These are phyloP conservation scores for Flaveria ramosissima DNA, from an alignment of 129 eudicot genomes.

Conservation along the genomic window DNA sequence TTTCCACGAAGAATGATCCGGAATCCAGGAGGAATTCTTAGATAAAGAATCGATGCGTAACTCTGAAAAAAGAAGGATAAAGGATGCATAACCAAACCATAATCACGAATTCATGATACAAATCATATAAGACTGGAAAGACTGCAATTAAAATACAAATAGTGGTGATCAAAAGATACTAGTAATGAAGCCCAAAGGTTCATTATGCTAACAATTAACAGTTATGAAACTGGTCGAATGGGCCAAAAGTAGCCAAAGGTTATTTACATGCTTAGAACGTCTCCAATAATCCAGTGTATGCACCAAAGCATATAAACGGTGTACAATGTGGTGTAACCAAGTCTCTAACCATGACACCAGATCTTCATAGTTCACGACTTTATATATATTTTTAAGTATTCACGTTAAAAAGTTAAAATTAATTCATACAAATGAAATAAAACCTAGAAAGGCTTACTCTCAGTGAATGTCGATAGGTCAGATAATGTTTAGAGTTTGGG, in stretches of 20 bases:
- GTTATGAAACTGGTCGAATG: neutral
- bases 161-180: neutral
- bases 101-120: neutral
- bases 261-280: too few relatives aligned
- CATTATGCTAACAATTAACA: neutral
- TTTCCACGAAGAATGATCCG: slow-evolving; percentile 92
- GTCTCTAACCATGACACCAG: too few relatives aligned
- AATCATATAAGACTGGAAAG: slow-evolving; percentile 5
- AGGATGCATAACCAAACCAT: slow-evolving; percentile 3
- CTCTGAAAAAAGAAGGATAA: slow-evolving; percentile 48
- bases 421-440: too few relatives aligned
- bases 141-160: neutral
- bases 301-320: too few relatives aligned
- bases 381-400: too few relatives aligned
- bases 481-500: slow-evolving; percentile 87
- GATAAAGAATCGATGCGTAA: slow-evolving; percentile 90
- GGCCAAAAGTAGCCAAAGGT: too few relatives aligned
- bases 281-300: too few relatives aligned
- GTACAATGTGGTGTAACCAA: too few relatives aligned
- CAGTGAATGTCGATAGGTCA: slow-evolving; percentile 89
- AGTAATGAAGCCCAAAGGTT: neutral
- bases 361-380: too few relatives aligned
- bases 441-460: slow-evolving; percentile 53
- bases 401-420: too few relatives aligned
- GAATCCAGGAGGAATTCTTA: slow-evolving; percentile 76